Percentiles rank a stretch among this genome's conserved stretches.
phyloP scores from a whole-genome alignment of 2,329 filamentous ascomycete species.

The Zymoseptoria ardabiliae region DNA sequence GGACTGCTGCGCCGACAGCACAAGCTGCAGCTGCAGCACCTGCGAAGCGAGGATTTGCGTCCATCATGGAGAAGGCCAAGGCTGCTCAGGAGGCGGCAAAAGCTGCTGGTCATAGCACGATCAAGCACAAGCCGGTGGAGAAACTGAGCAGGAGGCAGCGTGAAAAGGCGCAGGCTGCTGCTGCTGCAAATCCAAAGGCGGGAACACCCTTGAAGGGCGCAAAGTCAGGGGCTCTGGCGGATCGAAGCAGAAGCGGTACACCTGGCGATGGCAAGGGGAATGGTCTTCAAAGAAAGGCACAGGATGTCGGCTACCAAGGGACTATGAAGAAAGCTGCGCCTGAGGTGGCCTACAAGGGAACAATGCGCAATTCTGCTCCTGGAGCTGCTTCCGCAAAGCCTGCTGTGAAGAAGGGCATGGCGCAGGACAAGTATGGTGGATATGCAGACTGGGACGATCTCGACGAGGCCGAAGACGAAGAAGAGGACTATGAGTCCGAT shows the following conservation, averaged over 20 bases:
- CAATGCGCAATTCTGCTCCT: conserved; percentile 37
- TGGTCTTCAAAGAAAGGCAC: conserved; percentile 24
- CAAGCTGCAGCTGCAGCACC: conserved; percentile 23
- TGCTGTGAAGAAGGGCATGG: conserved; percentile 28
- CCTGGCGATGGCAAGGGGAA: conserved; percentile 16
- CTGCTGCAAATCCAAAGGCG: conserved; percentile 38
- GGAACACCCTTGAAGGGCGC: conserved; percentile 20
- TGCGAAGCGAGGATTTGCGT: conserved; percentile 63
- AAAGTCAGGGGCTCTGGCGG: conserved; percentile 20
- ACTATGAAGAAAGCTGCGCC: conserved; percentile 28
- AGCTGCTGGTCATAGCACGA: conserved; percentile 58
- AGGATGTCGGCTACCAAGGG: conserved; percentile 35
- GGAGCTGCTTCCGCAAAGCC: conserved; percentile 32
- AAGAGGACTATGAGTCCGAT: conserved; percentile 68
- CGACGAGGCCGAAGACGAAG: conserved; percentile 45
- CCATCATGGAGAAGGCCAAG: conserved; percentile 66
- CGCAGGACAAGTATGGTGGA: conserved; percentile 30
- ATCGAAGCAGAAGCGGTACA: conserved; percentile 24
- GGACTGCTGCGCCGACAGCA: conserved; percentile 11
- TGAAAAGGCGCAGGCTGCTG: conserved; percentile 30
- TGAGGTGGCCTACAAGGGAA: conserved; percentile 36
- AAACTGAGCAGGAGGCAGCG: conserved; percentile 54
- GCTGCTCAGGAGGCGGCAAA: conserved; percentile 52
- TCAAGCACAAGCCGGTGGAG: conserved; percentile 67
- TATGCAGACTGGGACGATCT: conserved; percentile 35